phyloP scores from a whole-genome alignment of 1,284 basidiomycete genomes.

The Filobasidium uniguttulatum region DNA sequence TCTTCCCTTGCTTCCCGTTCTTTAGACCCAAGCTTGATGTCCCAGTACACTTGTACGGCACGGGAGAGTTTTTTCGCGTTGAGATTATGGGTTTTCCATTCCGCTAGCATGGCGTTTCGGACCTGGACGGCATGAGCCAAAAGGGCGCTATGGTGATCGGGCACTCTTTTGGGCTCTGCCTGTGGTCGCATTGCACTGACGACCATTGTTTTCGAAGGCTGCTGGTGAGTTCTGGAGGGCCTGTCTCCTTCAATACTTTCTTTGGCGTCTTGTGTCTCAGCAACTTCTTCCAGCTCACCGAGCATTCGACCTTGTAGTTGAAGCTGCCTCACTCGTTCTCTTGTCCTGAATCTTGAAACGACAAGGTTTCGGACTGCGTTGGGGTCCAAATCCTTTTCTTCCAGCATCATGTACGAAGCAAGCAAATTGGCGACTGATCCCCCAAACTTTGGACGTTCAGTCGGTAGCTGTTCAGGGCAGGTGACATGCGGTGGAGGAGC shows the following conservation, averaged over 20 bases:
- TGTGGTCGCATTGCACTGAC: constrained; percentile 21
- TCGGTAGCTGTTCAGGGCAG: constrained; percentile 53
- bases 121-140: constrained; percentile 37
- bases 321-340: constrained; percentile 43
- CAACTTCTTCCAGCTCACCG: constrained; percentile 36
- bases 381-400: constrained; percentile 42
- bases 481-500: constrained; percentile 48
- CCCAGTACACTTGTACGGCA: constrained; percentile 67
- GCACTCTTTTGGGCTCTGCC: constrained; percentile 15
- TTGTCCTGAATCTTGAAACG: constrained; percentile 41
- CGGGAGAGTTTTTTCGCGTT: constrained; percentile 46
- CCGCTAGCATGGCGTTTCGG: constrained; percentile 32
- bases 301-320: constrained; percentile 33
- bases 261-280: constrained; percentile 25
- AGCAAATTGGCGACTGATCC: constrained; percentile 48
- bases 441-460: constrained; percentile 40
- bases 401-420: constrained; percentile 46
- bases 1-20: constrained; percentile 51
- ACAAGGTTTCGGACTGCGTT: constrained; percentile 41
- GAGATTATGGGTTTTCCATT: constrained; percentile 31
- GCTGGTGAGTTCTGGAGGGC: constrained; percentile 1
- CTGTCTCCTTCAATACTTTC: constrained; percentile 1
- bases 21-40: constrained; percentile 47
- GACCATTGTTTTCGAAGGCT: constrained; percentile 5
- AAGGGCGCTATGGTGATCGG: constrained; percentile 34